Percentiles rank a stretch among this genome's conserved stretches.
Evolutionary conservation across 106 monocot genomes (phyloP).

Genomic region (Apostasia shenzhenica): DNA sequence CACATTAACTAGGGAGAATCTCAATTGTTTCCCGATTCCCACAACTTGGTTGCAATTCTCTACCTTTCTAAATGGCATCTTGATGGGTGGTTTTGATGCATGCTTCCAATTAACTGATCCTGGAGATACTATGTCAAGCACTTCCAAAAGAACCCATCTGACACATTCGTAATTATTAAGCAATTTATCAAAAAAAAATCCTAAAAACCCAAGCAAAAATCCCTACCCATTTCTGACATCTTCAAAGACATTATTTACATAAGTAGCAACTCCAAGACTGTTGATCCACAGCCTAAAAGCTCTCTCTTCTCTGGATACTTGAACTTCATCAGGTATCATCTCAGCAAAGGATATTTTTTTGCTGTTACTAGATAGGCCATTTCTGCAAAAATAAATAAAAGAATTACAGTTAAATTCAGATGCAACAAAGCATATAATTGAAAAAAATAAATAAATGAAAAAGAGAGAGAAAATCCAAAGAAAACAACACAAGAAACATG

Average conservation of each 20-base stretch:
- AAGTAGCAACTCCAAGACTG: constrained; percentile 40
- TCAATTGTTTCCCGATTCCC: constrained; percentile 77
- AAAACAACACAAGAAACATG: neutral
- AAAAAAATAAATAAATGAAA: neutral
- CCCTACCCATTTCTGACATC: constrained; percentile 43
- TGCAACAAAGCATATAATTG: neutral
- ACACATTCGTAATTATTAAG: constrained; percentile 1
- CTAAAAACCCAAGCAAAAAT: neutral
- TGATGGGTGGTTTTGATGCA: constrained; percentile 91
- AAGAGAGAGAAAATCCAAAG: neutral
- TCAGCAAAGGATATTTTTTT: constrained; percentile 31
- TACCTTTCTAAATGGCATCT: constrained; percentile 93
- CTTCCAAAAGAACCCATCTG: constrained; percentile 98
- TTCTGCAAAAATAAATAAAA: constrained; percentile 14
- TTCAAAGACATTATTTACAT: constrained; percentile 45
- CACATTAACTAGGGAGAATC: constrained; percentile 87
- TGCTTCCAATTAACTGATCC: constrained; percentile 91
- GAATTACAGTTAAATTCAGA: neutral
- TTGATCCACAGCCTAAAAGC: constrained; percentile 48
- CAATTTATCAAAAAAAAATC: neutral
- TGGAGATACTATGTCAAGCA: constrained; percentile 89
- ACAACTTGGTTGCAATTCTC: constrained; percentile 99
- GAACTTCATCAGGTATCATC: constrained; percentile 36
- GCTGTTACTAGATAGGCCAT: constrained; percentile 39
- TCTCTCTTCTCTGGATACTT: constrained; percentile 60